Base-by-base conservation (phyloP, 2,329 filamentous ascomycete species). In the Camptophora hylomeconis region DNA sequence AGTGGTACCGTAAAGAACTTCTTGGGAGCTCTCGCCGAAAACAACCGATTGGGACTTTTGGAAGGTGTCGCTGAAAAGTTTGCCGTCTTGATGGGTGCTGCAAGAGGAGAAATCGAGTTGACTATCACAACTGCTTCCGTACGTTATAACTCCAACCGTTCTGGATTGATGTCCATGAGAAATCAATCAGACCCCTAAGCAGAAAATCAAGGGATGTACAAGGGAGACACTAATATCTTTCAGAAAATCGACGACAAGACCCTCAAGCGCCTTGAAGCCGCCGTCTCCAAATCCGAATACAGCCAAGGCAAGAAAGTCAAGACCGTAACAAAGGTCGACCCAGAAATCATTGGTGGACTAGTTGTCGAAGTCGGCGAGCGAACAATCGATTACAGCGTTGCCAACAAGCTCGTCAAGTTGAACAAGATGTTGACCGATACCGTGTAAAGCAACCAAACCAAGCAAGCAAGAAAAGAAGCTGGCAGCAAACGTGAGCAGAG, bases 341-440 rank as follows among this genome's bases (percentile, higher is more conserved):
- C 87, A 38, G 87, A 95, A 35, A 87, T 98, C 53, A 63, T 92
- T 45, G 89, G 89, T 45, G 89, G 89, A 39, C 75, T 98, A 45
- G 63, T 98, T 44, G 87, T 98, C 53, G 87, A 95, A 67, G 80
- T 95, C 47, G 87, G 86, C 52, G 87, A 95, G 71, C 80, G 87
- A 55, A 95, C 87, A 58, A 93, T 98, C 55, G 89, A 98, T 64
- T 79, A 94, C 48, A 89, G 80, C 62, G 86, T 98, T 52, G 87
- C 87, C 27, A 69, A 80, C 57, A 92, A 87, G 72, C 79, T 98
- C 61, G 72, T 81, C 58, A 92, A 84, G 75, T 82, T 98, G 74
- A 98, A 98, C 82, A 98, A 95, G 79, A 77, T 93, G 58, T 80
- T 98, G 56, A 86, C 72, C 48, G 89, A 98, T 65, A 72, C 79